phyloP scores from a whole-genome alignment of 768 basidiomycete species.

The Mycena olivaceomarginata region DNA sequence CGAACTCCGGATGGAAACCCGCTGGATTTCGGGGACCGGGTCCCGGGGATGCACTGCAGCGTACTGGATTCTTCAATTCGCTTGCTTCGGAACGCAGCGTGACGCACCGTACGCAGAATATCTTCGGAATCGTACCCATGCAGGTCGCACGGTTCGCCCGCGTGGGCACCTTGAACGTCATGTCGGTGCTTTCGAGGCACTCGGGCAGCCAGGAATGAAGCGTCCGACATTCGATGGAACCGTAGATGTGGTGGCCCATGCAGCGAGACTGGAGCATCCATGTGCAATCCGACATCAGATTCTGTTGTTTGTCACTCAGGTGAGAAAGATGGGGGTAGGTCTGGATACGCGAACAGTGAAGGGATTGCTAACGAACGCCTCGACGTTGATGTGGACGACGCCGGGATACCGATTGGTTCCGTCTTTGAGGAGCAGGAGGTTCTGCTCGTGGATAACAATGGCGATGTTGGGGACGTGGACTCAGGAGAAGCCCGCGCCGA shows the following conservation, averaged over 20 bases:
- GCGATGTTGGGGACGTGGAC: slow-evolving; percentile 55
- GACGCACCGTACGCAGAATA: background rate
- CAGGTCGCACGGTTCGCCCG: slow-evolving; percentile 17
- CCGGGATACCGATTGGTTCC: slow-evolving; percentile 33
- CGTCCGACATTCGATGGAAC: slow-evolving; percentile 44
- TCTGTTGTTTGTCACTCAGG: slow-evolving; percentile 33
- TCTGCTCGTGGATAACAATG: slow-evolving; percentile 54
- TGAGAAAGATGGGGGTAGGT: background rate
- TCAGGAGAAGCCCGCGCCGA: slow-evolving; percentile 57
- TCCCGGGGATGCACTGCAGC: background rate
- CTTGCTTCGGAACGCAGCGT: no score
- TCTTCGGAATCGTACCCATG: background rate
- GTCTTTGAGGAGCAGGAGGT: slow-evolving; percentile 41
- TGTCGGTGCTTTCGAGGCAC: slow-evolving; percentile 44
- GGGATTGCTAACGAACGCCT: slow-evolving; percentile 52
- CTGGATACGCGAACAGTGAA: background rate
- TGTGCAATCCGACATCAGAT: slow-evolving; percentile 45
- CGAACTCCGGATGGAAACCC: slow-evolving; percentile 36
- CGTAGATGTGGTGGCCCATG: slow-evolving; percentile 46
- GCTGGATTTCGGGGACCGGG: background rate
- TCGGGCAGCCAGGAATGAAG: slow-evolving; percentile 42
- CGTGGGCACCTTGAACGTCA: slow-evolving; percentile 29
- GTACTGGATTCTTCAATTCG: no score
- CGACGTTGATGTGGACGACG: slow-evolving; percentile 50
- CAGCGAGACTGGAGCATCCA: slow-evolving; percentile 53